Evolutionary conservation across 2,329 filamentous ascomycete genomes (phyloP).

Genomic region (Hypoxylon sp.): DNA sequence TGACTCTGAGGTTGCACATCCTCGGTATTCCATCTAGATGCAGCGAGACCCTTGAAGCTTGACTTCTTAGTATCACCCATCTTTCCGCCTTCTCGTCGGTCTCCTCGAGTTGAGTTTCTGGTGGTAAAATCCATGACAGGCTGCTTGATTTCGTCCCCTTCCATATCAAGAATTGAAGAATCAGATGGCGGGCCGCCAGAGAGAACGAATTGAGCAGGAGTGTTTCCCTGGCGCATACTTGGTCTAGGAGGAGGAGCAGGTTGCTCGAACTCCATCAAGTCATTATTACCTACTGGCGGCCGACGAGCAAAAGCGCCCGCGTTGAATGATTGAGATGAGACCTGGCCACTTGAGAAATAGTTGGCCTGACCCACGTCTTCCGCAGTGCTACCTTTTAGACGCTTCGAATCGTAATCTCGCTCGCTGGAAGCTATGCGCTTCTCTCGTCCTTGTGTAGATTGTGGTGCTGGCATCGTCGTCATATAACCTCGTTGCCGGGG

Average conservation of each 20-base stretch:
- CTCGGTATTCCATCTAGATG: constrained; percentile 37
- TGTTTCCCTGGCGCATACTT: neutral
- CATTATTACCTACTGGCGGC: neutral
- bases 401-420: neutral
- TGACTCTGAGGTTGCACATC: neutral
- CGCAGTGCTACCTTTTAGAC: neutral
- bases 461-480: neutral
- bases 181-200: too few relatives aligned
- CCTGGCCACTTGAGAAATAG: neutral
- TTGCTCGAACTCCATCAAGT: constrained; percentile 5
- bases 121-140: constrained; percentile 7
- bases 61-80: constrained; percentile 10
- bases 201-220: neutral
- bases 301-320: neutral
- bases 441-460: neutral
- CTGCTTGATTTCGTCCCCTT: constrained; percentile 1
- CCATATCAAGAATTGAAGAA: constrained; percentile 10
- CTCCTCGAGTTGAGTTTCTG: neutral
- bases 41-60: constrained; percentile 16
- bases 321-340: neutral
- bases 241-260: neutral
- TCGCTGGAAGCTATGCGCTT: neutral
- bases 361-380: neutral
- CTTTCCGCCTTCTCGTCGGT: constrained; percentile 8
- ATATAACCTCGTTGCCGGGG: too few relatives aligned